Percentiles rank a stretch among this genome's conserved stretches.
phyloP scores from a whole-genome alignment of 768 basidiomycete genomes.

The Russula olivacea region DNA sequence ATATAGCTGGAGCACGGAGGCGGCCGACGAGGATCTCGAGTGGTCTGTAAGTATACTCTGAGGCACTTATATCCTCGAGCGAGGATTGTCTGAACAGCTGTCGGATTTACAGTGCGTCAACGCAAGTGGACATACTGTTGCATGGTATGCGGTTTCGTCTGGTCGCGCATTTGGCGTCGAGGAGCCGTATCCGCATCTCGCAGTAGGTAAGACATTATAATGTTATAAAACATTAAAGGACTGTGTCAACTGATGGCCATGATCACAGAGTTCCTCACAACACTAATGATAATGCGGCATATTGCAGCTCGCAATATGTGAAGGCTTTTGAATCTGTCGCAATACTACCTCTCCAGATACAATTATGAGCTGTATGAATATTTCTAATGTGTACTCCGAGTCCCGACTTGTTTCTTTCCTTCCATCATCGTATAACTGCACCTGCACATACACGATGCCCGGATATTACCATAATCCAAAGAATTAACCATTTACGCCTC shows the following conservation, averaged over 20 bases:
- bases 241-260: not conserved
- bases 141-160: slow-evolving; percentile 58
- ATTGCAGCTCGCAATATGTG: slow-evolving; percentile 45
- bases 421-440: not conserved
- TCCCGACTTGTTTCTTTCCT: not conserved
- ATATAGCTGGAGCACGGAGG: slow-evolving; percentile 48
- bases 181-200: slow-evolving; percentile 51
- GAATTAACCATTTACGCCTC: not conserved
- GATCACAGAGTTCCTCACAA: slow-evolving; percentile 50
- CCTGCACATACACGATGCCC: not conserved
- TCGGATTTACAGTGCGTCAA: slow-evolving; percentile 47
- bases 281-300: slow-evolving; percentile 59
- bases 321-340: not conserved
- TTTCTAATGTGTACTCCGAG: not conserved
- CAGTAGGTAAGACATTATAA: slow-evolving; percentile 41
- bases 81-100: not conserved
- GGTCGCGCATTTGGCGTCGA: slow-evolving; percentile 60
- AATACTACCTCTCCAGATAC: too few relatives aligned
- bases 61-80: not conserved
- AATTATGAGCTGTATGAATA: not conserved
- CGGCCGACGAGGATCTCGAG: slow-evolving; percentile 41
- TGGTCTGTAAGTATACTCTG: slow-evolving; percentile 49
- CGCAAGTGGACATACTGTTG: slow-evolving; percentile 44
- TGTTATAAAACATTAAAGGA: not conserved
- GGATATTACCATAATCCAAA: not conserved